Base-by-base conservation (phyloP, 306 rosid genomes). In the Nissolia schottii region DNA sequence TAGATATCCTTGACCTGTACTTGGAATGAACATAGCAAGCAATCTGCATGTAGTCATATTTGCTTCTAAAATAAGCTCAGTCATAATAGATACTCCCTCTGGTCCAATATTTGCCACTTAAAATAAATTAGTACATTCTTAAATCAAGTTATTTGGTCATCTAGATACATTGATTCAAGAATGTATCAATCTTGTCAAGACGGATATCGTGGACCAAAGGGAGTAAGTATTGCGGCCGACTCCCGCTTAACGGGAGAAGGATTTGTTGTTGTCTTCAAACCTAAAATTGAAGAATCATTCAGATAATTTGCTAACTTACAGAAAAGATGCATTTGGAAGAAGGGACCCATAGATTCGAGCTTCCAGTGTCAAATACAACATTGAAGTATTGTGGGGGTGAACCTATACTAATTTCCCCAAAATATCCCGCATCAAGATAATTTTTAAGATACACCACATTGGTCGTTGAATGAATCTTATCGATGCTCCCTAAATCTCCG, bases 301-400 rank as follows among this genome's bases (percentile, higher is more conserved):
- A 68, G 16, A 43, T 46, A 37, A 63, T 43, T n/a, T 3, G 28
- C 1, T 62, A 69, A 69, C 88, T 83, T 84, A 90, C 96, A 61
- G 96, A 88, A 29, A 90, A 79, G 29, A 80, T 38, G 81, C 93
- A 90, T 81, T 76, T 86, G 14, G 93, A 84, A 62, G 96, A 90
- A 5, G 93, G 96, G 54, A 90, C 90, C 96, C 96, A 90, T 27
- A 90, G 86, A 72, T 87, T 88, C 27, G 93, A 82, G 79, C 91
- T 88, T 1, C 93, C 96, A 19, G 96, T 90, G 55, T 90, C 96
- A 76, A 90, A 90, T 35, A 90, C 89, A 69, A 90, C 93, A 68
- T 66, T 57, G 72, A 90, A 84, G 60, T 48, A 66, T 54, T 88
- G 93, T 35, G 86, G 85, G 41, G 96, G 96, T 7, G 96, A 71